Percentiles rank a stretch among this genome's conserved stretches.
Conservation (phyloP, 768 basidiomycete species). For the Leccinellum rugosiceps region DNA sequence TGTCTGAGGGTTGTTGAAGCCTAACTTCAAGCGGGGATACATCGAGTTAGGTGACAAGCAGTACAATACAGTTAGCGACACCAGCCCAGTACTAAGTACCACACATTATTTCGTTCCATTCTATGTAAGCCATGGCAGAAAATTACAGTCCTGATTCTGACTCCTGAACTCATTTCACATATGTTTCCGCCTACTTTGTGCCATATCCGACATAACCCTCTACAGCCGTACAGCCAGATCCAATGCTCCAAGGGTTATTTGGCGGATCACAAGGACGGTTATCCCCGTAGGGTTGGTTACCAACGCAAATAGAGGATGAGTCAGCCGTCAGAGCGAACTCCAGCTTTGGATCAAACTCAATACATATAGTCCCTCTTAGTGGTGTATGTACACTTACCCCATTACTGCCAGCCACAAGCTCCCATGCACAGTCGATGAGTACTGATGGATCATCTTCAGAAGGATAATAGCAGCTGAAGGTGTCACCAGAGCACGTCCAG, state of each 20-base stretch:
- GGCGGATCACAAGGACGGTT: background rate
- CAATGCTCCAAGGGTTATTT: constrained; percentile 5
- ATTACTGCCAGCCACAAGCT: background rate
- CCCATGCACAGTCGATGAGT: constrained; percentile 5
- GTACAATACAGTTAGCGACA: too few relatives aligned
- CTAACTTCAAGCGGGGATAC: background rate
- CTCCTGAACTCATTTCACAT: too few relatives aligned
- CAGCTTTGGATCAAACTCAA: background rate
- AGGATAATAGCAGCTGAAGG: constrained; percentile 11
- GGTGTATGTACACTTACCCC: background rate
- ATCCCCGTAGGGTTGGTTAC: background rate
- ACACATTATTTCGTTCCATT: too few relatives aligned
- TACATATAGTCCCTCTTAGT: background rate
- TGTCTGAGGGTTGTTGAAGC: background rate
- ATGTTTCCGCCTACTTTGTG: background rate
- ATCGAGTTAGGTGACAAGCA: too few relatives aligned
- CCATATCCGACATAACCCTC: background rate
- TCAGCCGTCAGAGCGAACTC: background rate
- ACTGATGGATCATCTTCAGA: constrained; percentile 9
- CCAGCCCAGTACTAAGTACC: too few relatives aligned
- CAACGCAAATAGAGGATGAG: constrained; percentile 4
- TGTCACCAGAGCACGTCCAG: constrained; percentile 9
- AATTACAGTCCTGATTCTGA: too few relatives aligned
- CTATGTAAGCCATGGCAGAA: too few relatives aligned
- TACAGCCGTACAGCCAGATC: background rate